Evolutionary conservation across 805 yeast genomes (phyloP), one percentile per base, ranked within the genome.

Genomic region (Metschnikowia amazonensis): DNA sequence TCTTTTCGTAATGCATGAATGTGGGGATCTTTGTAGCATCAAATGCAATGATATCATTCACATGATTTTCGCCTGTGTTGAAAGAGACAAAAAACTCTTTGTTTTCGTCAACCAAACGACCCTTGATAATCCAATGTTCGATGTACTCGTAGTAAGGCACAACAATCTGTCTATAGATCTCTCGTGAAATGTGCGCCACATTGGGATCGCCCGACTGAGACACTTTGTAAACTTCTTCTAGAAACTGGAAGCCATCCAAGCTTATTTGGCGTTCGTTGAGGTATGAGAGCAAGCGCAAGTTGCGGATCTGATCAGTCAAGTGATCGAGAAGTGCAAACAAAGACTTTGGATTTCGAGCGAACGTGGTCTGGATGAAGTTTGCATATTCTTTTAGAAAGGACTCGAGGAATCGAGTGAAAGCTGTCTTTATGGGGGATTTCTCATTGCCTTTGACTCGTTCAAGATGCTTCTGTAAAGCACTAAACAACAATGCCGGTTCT

Each of bases 401-500:
- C 20, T 74, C 74, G 3, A 82, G 60, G 23, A 74, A 72, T 14
- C 82, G 69, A 5, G 75, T 49, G 36, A 84, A 77, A 1, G 95
- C 85, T 31, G 79, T 80, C 48, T 78, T 79, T 13, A 84, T 72
- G 7, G 86, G 82, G 3, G 84, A 76, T 20, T 60, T 50, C 17
- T 58, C 52, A 4, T 53, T 56, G 45, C 47, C 64, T 53, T 51
- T 63, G 13, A 50, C 60, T 35, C 56, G 41, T 18, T 54, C 67
- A 10, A 74, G 51, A 17, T 58, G 54, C 13, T 42, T 45, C 4
- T 60, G 62, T 29, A 88, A 62, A 35, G 68, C 61, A 42, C 75
- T 73, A 63, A 77, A 87, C 2, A 89, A 64, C 28, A 89, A 63
- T 0, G 87, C 92, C 1, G 89, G 84, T 60, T 89, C 97, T 33